Base-by-base conservation (phyloP, 2,329 filamentous ascomycete species). In the Chaetomium sp. region DNA sequence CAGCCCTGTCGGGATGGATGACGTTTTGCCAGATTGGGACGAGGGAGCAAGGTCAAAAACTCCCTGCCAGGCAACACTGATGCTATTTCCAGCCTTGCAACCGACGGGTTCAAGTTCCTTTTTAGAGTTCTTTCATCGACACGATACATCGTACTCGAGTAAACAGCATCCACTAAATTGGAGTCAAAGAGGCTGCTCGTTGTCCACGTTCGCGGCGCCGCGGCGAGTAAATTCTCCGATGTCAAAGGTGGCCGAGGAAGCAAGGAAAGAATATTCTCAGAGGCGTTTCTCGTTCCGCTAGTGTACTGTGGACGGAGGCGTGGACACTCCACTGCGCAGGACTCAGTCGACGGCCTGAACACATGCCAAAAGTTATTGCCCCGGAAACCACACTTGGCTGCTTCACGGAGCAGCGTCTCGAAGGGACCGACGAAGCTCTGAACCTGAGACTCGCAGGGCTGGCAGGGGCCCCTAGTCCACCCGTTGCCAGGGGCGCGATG, bases 11-110 rank as follows among this genome's bases (percentile, higher is more conserved):
- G 34, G 52, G 52, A 12, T 41, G 41, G 46, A 61, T 62, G 62
- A 60, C 57, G 59, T 61, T 56, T 62, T 59, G 50, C 58, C 57
- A 9, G 45, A 62, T 56, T 42, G 47, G 54, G 52, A 53, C 45
- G 49, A 47, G 11, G 19, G 42, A 53, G 56, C 51, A 45, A 40
- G 48, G 38, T 53, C 34, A 45, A 44, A 19, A 49, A 44, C 49
- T 46, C 45, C 54, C 49, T 52, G 14, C 49, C 55, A 57, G 55
- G 53, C 59, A 52, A 52, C 57, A 40, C 6, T 56, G 54, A 52
- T 56, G 57, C 57, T 61, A 56, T 61, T 60, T 60, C 54, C 38
- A 59, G 59, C 47, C 35, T 46, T 54, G 36, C 37, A 41, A 27
- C 3, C 19, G 19, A 27, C 19, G 19, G 19, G 19, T 27, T 27